These are phyloP conservation scores for Trametes cinnabarina DNA, from an alignment of 768 basidiomycete genomes.

Conservation along the genomic window DNA sequence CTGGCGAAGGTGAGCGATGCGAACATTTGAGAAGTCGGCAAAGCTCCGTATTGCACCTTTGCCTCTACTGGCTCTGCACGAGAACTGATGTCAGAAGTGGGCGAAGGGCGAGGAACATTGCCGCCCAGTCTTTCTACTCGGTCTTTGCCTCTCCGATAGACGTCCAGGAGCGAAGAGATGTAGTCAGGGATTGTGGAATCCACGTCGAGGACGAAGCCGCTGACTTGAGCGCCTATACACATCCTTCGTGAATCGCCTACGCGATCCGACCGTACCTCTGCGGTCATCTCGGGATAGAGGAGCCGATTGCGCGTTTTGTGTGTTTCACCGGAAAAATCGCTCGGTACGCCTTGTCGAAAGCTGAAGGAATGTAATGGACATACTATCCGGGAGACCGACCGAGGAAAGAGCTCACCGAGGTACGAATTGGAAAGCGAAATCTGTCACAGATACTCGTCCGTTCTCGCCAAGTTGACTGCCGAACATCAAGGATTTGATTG, in stretches of 20 bases:
- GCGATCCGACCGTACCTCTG: conserved; percentile 60
- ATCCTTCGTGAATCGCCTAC: conserved; percentile 50
- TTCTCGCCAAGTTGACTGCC: conserved; percentile 71
- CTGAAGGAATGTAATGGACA: conserved; percentile 37
- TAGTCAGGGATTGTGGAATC: conserved; percentile 79
- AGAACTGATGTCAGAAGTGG: conserved; percentile 21
- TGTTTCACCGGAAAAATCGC: conserved; percentile 67
- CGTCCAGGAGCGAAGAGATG: conserved; percentile 79
- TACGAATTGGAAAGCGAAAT: conserved; percentile 85
- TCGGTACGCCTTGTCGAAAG: conserved; percentile 70
- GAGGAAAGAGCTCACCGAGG: conserved; percentile 52
- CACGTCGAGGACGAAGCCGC: conserved; percentile 81
- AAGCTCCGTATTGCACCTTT: conserved; percentile 32
- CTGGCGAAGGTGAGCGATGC: conserved; percentile 76
- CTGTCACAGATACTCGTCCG: conserved; percentile 69
- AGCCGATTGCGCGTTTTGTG: conserved; percentile 72
- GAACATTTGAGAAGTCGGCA: conserved; percentile 60
- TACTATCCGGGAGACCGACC: no score
- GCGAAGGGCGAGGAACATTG: conserved; percentile 47
- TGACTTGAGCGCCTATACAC: conserved; percentile 67
- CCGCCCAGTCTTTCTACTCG: conserved; percentile 66
- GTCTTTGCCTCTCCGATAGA: conserved; percentile 79
- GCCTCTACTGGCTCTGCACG: neutral
- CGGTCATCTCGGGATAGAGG: conserved; percentile 78
- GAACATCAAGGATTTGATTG: conserved; percentile 74